phyloP scores from a whole-genome alignment of 345 rosid genomes.

The Populus deltoides region DNA sequence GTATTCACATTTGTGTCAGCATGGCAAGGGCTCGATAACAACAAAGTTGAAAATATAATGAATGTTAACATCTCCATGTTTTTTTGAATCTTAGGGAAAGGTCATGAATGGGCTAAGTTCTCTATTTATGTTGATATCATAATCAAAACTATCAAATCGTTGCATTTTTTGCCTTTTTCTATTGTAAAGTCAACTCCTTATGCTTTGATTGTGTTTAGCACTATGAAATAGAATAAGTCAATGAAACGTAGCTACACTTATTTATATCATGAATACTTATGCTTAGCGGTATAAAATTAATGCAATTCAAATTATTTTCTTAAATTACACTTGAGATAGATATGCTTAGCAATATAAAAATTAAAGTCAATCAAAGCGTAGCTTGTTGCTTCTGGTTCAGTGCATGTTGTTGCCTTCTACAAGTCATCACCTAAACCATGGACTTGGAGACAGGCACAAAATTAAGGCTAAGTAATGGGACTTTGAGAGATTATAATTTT shows the following conservation, averaged over 20 bases:
- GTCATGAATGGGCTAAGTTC: not conserved
- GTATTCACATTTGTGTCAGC: conserved; percentile 30
- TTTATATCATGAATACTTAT: too few species aligned
- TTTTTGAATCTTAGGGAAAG: not conserved
- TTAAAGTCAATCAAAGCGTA: not conserved
- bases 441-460: too few species aligned
- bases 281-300: too few species aligned
- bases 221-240: too few species aligned
- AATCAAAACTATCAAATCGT: not conserved
- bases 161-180: not conserved
- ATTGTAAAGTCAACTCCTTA: conserved; percentile 2
- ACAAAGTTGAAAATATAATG: conserved; percentile 7
- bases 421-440: too few species aligned
- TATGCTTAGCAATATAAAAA: not conserved
- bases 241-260: too few species aligned
- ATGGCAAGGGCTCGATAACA: conserved; percentile 6
- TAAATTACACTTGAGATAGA: not conserved
- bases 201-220: not conserved
- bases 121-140: too few species aligned
- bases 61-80: conserved; percentile 7
- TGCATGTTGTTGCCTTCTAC: too few species aligned
- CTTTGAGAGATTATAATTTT: too few species aligned
- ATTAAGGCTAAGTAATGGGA: too few species aligned
- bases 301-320: too few species aligned
- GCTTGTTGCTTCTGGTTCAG: not conserved